phyloP scores from a whole-genome alignment of 2,329 filamentous ascomycete genomes.

The Diplodia sapinea region DNA sequence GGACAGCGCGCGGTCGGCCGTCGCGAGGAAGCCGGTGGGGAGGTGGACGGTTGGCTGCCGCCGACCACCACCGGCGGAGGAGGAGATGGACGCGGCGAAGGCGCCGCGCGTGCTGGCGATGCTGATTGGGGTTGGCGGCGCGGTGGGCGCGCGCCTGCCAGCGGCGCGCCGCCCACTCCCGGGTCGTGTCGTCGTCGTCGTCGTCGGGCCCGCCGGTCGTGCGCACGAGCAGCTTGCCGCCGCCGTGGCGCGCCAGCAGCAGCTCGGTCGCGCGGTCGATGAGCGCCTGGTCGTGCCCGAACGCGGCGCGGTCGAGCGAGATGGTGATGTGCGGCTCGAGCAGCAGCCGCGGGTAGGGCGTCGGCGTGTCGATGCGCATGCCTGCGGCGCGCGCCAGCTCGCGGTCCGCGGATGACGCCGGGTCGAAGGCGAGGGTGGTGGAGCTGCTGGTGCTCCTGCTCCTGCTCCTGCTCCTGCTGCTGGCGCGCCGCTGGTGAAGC shows the following conservation, averaged over 20 bases:
- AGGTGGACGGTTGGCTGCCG: background rate
- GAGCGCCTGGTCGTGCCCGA: background rate
- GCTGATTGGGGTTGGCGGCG: background rate
- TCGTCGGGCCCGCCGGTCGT: background rate
- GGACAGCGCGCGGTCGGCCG: background rate
- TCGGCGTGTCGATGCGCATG: conserved; percentile 20
- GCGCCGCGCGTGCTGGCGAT: background rate
- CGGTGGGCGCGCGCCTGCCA: background rate
- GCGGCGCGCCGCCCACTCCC: background rate
- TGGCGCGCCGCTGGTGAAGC: background rate
- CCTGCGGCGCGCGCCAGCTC: conserved; percentile 12
- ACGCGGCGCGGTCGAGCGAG: background rate
- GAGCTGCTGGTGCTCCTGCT: background rate
- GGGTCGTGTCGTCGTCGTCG: no score
- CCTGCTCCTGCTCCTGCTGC: background rate
- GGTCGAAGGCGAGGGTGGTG: background rate
- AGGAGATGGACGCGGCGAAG: conserved; percentile 19
- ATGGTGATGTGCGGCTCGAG: conserved; percentile 8
- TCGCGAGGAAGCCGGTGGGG: background rate
- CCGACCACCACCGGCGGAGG: no score
- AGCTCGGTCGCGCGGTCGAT: background rate
- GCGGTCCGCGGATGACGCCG: background rate
- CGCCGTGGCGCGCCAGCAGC: background rate
- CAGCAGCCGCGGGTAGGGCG: background rate
- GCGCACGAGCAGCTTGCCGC: background rate